Conservation (phyloP, 2,329 filamentous ascomycete genomes). For the Arthrobotrys entomopaga region DNA sequence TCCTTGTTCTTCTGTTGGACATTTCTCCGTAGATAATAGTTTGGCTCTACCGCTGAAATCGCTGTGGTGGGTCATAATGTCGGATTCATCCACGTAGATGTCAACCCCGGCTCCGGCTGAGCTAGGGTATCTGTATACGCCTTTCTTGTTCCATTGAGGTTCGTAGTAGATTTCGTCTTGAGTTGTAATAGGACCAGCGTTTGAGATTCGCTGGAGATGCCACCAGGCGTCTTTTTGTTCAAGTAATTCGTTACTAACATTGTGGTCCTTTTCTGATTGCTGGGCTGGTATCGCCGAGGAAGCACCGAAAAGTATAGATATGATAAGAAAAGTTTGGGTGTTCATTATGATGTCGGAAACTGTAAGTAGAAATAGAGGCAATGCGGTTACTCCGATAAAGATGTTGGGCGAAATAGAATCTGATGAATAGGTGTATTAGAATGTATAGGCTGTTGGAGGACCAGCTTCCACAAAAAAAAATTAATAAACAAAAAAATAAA, state of each 20-base stretch:
- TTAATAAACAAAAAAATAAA: too few relatives aligned
- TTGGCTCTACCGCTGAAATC: slow-evolving; percentile 19
- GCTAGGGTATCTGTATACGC: slow-evolving; percentile 15
- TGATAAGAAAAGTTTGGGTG: too few relatives aligned
- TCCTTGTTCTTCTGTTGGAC: background rate
- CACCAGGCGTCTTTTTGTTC: background rate
- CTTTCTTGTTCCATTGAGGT: background rate
- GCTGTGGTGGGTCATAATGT: background rate
- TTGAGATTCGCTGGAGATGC: slow-evolving; percentile 1
- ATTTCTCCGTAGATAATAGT: background rate
- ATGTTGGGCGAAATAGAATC: too few relatives aligned
- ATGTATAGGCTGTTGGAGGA: too few relatives aligned
- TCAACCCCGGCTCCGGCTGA: slow-evolving; percentile 25
- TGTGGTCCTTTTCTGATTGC: too few relatives aligned
- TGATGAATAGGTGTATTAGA: too few relatives aligned
- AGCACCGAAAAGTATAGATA: too few relatives aligned
- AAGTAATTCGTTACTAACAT: background rate
- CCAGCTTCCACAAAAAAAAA: too few relatives aligned
- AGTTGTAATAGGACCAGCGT: background rate
- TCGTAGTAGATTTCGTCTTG: background rate
- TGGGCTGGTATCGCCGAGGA: too few relatives aligned
- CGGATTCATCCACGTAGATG: slow-evolving; percentile 10
- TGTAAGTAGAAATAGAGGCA: too few relatives aligned
- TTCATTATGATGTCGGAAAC: too few relatives aligned
- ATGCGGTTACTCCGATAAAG: too few relatives aligned